phyloP scores from a whole-genome alignment of 2,329 filamentous ascomycete genomes.

The Trichophyton benhamiae region DNA sequence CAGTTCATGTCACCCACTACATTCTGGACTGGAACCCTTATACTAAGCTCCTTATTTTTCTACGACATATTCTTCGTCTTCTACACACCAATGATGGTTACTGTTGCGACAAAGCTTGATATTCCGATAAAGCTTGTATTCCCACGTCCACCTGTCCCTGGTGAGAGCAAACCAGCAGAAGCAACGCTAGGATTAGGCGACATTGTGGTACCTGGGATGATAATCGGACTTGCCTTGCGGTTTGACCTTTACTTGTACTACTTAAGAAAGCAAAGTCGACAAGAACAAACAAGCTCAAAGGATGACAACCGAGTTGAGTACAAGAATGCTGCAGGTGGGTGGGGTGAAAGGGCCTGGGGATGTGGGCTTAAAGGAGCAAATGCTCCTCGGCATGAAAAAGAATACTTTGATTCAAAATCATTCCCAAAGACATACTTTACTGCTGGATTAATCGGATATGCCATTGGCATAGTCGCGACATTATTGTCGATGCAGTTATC shows the following conservation, averaged over 20 bases:
- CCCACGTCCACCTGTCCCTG: constrained; percentile 46
- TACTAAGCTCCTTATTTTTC: constrained; percentile 71
- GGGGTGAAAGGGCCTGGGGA: constrained; percentile 79
- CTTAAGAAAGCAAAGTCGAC: constrained; percentile 42
- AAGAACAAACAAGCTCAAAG: constrained; percentile 8
- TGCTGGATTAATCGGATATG: constrained; percentile 63
- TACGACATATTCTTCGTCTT: constrained; percentile 74
- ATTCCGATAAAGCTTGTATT: constrained; percentile 89
- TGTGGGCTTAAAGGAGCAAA: constrained; percentile 20
- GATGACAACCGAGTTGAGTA: constrained; percentile 26
- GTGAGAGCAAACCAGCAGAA: constrained; percentile 32
- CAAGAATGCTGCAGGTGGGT: constrained; percentile 53
- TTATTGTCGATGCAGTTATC: constrained; percentile 65
- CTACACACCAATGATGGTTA: constrained; percentile 43
- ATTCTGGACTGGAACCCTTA: constrained; percentile 65
- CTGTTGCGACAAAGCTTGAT: constrained; percentile 72
- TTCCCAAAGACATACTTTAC: constrained; percentile 83
- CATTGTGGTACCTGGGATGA: constrained; percentile 81
- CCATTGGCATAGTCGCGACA: constrained; percentile 64
- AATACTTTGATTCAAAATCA: constrained; percentile 27
- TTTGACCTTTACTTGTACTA: constrained; percentile 86
- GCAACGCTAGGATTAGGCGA: constrained; percentile 91
- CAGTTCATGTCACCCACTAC: constrained; percentile 80
- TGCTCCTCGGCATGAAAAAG: constrained; percentile 21
- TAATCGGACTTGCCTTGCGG: constrained; percentile 76